Conservation (phyloP, 1,139 yeast species). For the Candida anutae region DNA sequence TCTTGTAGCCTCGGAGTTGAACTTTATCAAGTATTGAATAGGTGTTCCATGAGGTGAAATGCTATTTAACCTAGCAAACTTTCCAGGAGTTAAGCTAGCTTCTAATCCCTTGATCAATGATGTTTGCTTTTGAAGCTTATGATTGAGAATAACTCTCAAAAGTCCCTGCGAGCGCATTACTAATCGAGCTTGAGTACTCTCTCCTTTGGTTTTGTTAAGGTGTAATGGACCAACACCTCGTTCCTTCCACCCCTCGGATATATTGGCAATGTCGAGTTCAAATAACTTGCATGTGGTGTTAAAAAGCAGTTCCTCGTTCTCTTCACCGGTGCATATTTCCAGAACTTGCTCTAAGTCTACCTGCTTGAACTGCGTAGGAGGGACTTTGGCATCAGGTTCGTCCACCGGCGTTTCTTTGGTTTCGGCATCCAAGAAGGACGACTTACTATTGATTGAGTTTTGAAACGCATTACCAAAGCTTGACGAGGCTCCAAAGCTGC, state of each 20-base stretch:
- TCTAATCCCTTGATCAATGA: slow-evolving; percentile 73
- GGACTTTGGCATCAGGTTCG: slow-evolving; percentile 6
- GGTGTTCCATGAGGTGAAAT: slow-evolving; percentile 51
- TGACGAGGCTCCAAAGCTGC: slow-evolving; percentile 50
- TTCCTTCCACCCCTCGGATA: slow-evolving; percentile 87
- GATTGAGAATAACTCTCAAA: slow-evolving; percentile 72
- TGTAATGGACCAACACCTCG: slow-evolving; percentile 86
- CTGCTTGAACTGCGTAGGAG: slow-evolving; percentile 37
- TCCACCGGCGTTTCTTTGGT: slow-evolving; percentile 4
- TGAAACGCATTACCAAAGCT: slow-evolving; percentile 54
- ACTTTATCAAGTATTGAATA: slow-evolving; percentile 73
- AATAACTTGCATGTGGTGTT: slow-evolving; percentile 74
- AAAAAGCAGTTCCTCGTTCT: slow-evolving; percentile 64
- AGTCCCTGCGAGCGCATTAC: slow-evolving; percentile 92
- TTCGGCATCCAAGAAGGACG: slow-evolving; percentile 41
- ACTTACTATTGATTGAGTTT: slow-evolving; percentile 39
- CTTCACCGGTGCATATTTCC: slow-evolving; percentile 78
- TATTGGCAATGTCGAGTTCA: slow-evolving; percentile 57
- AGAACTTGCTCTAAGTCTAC: slow-evolving; percentile 47
- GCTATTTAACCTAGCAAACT: slow-evolving; percentile 63
- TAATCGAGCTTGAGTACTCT: slow-evolving; percentile 38
- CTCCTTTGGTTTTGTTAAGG: slow-evolving; percentile 49
- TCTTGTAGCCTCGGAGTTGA: slow-evolving; percentile 57
- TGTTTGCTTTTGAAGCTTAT: slow-evolving; percentile 51
- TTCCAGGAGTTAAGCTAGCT: slow-evolving; percentile 71